Base-by-base conservation (phyloP, 352 stramenopile genomes). In the Pythium vanterpoolii region DNA sequence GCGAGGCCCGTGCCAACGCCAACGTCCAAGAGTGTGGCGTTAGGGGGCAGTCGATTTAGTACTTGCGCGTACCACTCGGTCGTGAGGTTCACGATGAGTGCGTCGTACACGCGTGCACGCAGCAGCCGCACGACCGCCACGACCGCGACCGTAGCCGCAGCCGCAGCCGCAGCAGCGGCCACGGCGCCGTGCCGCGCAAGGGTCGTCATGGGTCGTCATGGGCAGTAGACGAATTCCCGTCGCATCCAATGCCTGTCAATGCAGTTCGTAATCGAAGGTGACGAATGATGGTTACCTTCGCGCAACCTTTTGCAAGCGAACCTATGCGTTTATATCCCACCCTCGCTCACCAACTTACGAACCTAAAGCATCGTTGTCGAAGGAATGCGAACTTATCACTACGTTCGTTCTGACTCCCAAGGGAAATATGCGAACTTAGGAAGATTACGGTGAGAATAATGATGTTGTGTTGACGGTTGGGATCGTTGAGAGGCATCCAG, bases 41-140 rank as follows among this genome's bases (percentile, higher is more conserved):
- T 65, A 11, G 71, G 51, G 9, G 74, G 55, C 34, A 97, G 55
- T 6, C 73, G 75, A 36, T 70, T 49, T 24, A 97, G 70, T 39
- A 98, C 91, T 28, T 83, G 71, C 42, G 66, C 61, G 68, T 98
- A 98, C 91, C 89, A 97, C n/a, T 76, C 82, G 3, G 81, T 87
- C 21, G 91, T 97, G 58, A 98, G 79, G 9, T 77, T 65, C 33
- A 96, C 75, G 60, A 98, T 96, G 18, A 96, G 58, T 19, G 71
- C 64, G 67, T 98, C 89, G 69, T 98, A 98, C 28, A 98, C 76
- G 14, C 77, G 73, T 39, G 85, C 87, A 8, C 85, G 77, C 27
- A 86, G 56, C 47, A 85, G 24, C 4, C 84, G 80, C 69, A 90
- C 36, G 11, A 72, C 60, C 0, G 58, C 72, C 44, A 89, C 85